Evolutionary conservation across 768 basidiomycete species (phyloP), one percentile per base, ranked within the genome.

Genomic region (Psilocybe tampanensis): DNA sequence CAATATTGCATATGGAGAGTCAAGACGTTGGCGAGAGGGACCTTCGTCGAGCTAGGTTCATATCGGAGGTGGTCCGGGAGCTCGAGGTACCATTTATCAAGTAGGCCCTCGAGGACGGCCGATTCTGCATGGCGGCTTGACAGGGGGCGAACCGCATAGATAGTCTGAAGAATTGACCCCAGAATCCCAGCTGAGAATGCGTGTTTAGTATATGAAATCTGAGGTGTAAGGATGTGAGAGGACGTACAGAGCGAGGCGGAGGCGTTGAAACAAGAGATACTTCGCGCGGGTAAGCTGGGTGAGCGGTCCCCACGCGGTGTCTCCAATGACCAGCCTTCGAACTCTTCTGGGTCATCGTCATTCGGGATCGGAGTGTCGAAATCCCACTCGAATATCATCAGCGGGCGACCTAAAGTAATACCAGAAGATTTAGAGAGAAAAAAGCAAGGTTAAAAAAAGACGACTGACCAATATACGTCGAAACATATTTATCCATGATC

Each of bases 1-100:
- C 91, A 93, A 65, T 92, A 92, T 64, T 90, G 88, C 89, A 92
- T 88, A 66, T 92, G 90, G 48, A 93, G 73, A 39, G 87, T 88
- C 54, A 92, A 72, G 22, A 90, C 72, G 61, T 90, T 86, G 3
- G 90, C 89, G 1, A 80, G 79, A 18, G 17, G 67, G 13, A 77
- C 72, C 41, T 58, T 59, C 26, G 64, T 55, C 19, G 58, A 60
- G 19, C 47, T 79, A 22, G 81, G 72, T 59, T 89, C 87, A 62
- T 83, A 84, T 36, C 86, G 82, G 26, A 93, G 71, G 66, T 90
- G 83, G 41, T 83, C 81, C 0, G 88, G 86, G 2, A 93, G 79
- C 29, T 86, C 84, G 33, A 88, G 70, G 66, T 87, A 86, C 90
- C 90, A 92, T 63, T 85, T 89, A 64, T 89, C 86, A 49, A 93